These are phyloP conservation scores for Raddia distichophylla DNA, from an alignment of 176 grass and related monocot species.

Conservation along the genomic window DNA sequence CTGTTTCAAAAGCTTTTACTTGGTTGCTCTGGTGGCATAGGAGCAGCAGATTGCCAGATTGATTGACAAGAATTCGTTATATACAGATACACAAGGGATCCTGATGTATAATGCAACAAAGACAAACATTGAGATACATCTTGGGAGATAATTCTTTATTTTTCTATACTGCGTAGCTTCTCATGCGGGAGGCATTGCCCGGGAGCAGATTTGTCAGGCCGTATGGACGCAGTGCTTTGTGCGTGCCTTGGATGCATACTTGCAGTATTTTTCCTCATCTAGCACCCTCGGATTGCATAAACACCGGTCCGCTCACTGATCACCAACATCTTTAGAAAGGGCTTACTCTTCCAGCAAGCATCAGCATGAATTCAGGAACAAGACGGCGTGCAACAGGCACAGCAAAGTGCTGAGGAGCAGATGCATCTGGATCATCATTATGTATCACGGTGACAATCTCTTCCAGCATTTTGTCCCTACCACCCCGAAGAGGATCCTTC, in stretches of 20 bases:
- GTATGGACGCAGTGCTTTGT: no score
- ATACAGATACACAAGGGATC: neutral
- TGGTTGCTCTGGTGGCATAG: no score
- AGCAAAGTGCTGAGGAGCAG: constrained; percentile 23
- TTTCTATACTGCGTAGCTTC: no score
- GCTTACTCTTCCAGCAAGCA: constrained; percentile 75
- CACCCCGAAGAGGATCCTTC: constrained; percentile 96
- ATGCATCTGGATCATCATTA: constrained; percentile 40
- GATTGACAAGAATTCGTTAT: neutral
- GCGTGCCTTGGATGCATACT: no score
- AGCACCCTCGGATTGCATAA: neutral
- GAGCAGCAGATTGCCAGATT: neutral
- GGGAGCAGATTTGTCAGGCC: no score
- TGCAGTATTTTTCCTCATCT: no score
- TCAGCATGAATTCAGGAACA: constrained; percentile 91
- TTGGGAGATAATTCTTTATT: no score
- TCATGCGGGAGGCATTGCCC: no score
- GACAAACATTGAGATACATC: no score
- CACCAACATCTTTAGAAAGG: constrained; percentile 61
- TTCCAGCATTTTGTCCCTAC: constrained; percentile 82
- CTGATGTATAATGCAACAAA: no score
- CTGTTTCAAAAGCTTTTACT: no score
- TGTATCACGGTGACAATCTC: constrained; percentile 62
- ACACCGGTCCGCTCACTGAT: neutral
- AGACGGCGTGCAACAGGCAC: constrained; percentile 72